Evolutionary conservation across 2,329 filamentous ascomycete genomes (phyloP), one percentile per base, ranked within the genome.

Genomic region (Mycocentrospora acerina): DNA sequence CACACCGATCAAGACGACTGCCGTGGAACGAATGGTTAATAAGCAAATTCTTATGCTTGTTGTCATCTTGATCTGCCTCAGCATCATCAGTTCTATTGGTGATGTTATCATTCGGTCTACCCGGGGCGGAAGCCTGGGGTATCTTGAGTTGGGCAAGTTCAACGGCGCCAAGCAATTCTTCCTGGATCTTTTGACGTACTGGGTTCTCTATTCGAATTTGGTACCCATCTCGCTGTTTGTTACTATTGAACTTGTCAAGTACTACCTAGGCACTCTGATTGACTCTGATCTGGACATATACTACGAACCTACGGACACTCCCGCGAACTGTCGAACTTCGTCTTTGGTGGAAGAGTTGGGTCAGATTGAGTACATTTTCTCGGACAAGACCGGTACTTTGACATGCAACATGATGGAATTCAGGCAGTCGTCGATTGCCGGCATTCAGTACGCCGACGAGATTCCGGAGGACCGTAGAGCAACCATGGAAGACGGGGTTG

Each of bases 361-460:
- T 38, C 95, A 97, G 79, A 94, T 98, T 29, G 93, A 97, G 62
- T 98, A 94, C 60, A 93, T 98, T 49, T 98, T 98, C 67, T 96
- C 90, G 0, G 91, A 97, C 74, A 97, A 97, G 74, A 97, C 91
- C 2, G 91, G 91, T 29, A 97, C 91, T 4, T 74, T 97, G 59
- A 97, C 91, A n/a, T 95, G 90, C 71, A 97, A 97, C 63, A 84
- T 89, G 78, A 97, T 98, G 93, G 91, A 97, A 67, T 98, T 97
- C 68, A 90, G 90, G 64, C 90, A 97, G 68, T 94, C 88, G 59
- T 86, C 87, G 0, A 97, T 98, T 60, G 88, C 82, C 17, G 93
- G 93, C 17, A 84, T 97, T 36, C 91, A 95, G 69, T 98, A 98
- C 62, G 86, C 88, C 10, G 90, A 93, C 37, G 88, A 91, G 29